Conservation (phyloP, 2,329 filamentous ascomycete species). For the Aspergillus sojae region DNA sequence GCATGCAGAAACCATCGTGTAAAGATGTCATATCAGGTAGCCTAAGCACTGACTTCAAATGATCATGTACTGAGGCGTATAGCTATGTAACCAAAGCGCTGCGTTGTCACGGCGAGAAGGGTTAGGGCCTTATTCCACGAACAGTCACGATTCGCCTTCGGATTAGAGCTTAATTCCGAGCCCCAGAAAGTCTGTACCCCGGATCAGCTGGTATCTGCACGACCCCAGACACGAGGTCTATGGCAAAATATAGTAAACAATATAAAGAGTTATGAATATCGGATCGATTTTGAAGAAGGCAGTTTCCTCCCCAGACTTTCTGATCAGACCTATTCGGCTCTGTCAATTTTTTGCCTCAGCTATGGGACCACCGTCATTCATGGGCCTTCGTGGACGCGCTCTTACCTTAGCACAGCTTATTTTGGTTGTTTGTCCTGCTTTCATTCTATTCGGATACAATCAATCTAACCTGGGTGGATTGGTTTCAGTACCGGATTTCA, state of each 20-base stretch:
- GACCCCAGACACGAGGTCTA: background rate
- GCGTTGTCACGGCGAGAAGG: background rate
- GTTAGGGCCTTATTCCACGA: background rate
- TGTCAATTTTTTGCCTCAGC: too few species aligned
- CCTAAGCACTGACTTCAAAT: too few species aligned
- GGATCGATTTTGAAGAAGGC: background rate
- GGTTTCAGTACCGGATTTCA: slow-evolving; percentile 28
- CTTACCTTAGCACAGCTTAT: slow-evolving; percentile 10
- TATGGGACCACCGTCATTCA: background rate
- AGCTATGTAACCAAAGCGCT: too few species aligned
- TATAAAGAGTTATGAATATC: background rate
- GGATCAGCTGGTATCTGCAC: background rate
- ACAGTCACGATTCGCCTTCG: background rate
- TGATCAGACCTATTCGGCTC: background rate
- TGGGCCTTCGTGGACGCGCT: slow-evolving; percentile 6
- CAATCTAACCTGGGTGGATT: slow-evolving; percentile 45
- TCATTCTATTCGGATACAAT: slow-evolving; percentile 57
- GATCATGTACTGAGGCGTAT: too few species aligned
- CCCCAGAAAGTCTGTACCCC: background rate
- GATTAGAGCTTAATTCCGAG: background rate
- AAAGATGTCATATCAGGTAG: too few species aligned
- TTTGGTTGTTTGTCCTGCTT: slow-evolving; percentile 33
- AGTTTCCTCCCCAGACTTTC: background rate
- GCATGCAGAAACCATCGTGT: too few species aligned
- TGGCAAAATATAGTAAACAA: too few species aligned